Percentiles rank a stretch among this genome's conserved stretches.
Evolutionary conservation across 129 eudicot genomes (phyloP).

Genomic region (Flaveria bidentis): DNA sequence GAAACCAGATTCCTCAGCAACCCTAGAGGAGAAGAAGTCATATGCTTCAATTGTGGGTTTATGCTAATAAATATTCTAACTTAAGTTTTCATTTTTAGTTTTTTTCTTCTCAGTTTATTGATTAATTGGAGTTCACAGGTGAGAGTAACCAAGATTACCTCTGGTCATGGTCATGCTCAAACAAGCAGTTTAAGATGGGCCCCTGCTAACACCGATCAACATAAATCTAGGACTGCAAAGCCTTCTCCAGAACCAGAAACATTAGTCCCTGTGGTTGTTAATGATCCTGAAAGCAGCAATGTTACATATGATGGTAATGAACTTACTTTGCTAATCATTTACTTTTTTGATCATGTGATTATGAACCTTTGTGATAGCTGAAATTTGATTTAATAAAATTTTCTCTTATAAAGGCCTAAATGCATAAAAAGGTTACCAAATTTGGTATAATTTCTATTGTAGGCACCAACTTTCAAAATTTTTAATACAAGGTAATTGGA

Average conservation of each 20-base stretch:
- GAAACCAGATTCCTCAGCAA: constrained; percentile 42
- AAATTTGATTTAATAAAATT: not conserved
- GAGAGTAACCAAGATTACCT: constrained; percentile 43
- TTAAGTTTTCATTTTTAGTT: not conserved
- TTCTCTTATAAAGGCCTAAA: not conserved
- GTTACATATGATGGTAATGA: constrained; percentile 56
- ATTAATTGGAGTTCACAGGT: constrained; percentile 33
- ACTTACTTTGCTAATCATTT: constrained; percentile 3
- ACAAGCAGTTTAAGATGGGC: constrained; percentile 46
- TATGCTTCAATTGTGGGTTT: constrained; percentile 77
- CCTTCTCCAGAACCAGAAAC: constrained; percentile 54
- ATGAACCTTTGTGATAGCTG: not conserved
- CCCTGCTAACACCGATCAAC: constrained; percentile 56
- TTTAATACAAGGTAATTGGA: not conserved
- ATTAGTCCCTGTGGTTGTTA: constrained; percentile 34
- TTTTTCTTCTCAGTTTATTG: not conserved
- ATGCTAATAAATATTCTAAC: not conserved
- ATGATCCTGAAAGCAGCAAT: constrained; percentile 55
- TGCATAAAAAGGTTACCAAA: not conserved
- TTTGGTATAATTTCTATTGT: not conserved
- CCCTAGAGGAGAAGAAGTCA: constrained; percentile 66
- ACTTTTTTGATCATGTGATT: constrained; percentile 1
- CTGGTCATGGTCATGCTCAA: constrained; percentile 50
- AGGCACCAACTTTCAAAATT: not conserved
- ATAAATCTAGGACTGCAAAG: constrained; percentile 42